phyloP scores from a whole-genome alignment of 1,284 basidiomycete genomes.

The Porphyrellus sp. region DNA sequence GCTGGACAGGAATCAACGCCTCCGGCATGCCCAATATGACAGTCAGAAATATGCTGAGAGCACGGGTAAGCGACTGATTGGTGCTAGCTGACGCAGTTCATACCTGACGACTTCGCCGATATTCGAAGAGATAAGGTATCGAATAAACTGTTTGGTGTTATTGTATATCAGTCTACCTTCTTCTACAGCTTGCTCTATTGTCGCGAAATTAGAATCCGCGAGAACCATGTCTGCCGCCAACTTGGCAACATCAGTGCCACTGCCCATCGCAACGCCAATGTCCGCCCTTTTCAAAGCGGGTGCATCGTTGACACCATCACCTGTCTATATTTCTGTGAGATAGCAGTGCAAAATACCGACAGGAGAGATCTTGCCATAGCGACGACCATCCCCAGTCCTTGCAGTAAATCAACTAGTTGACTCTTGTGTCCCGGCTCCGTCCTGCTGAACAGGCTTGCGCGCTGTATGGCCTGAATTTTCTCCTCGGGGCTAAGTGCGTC shows the following conservation, averaged over 20 bases:
- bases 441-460: conserved; percentile 86
- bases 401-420: conserved; percentile 93
- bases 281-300: conserved; percentile 96
- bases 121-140: conserved; percentile 93
- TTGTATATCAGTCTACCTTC: conserved; percentile 98
- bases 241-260: conserved; percentile 97
- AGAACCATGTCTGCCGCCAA: conserved; percentile 96
- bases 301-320: conserved; percentile 96
- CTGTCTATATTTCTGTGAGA: conserved; percentile 54
- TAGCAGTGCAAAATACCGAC: conserved; percentile 1
- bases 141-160: conserved; percentile 98
- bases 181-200: conserved; percentile 94
- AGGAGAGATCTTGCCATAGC: conserved; percentile 74
- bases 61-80: conserved; percentile 7
- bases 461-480: conserved; percentile 82
- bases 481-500: conserved; percentile 79
- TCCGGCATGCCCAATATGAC: conserved; percentile 98
- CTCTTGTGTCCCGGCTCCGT: conserved; percentile 96
- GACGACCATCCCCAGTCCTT: conserved; percentile 89
- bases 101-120: conserved; percentile 95
- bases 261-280: conserved; percentile 99
- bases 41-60: conserved; percentile 86
- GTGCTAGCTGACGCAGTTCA: conserved; percentile 9
- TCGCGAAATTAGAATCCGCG: conserved; percentile 86
- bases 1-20: conserved; percentile 94